phyloP scores from a whole-genome alignment of 1,139 yeast species.

The Scheffersomyces cryptocercus region DNA sequence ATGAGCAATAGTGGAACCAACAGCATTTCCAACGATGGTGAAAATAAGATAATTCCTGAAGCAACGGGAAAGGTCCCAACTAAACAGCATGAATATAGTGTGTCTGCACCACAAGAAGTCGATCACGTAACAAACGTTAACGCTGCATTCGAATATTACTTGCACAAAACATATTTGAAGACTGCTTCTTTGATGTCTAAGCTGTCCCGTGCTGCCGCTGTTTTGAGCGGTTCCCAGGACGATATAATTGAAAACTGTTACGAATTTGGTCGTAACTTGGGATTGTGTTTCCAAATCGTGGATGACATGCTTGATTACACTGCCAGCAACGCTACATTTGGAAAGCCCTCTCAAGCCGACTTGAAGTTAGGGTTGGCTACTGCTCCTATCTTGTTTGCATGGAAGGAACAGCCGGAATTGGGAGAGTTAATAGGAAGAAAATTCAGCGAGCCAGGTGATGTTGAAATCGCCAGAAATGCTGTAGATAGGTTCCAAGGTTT shows the following conservation, averaged over 20 bases:
- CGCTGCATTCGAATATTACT: slow-evolving; percentile 91
- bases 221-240: slow-evolving; percentile 80
- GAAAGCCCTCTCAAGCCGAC: slow-evolving; percentile 97
- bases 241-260: slow-evolving; percentile 80
- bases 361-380: slow-evolving; percentile 92
- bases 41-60: slow-evolving; percentile 52
- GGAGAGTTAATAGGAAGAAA: slow-evolving; percentile 84
- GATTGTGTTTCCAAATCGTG: slow-evolving; percentile 92
- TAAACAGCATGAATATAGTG: slow-evolving; percentile 60
- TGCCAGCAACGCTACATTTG: slow-evolving; percentile 75
- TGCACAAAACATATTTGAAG: slow-evolving; percentile 92
- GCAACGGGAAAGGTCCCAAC: slow-evolving; percentile 68
- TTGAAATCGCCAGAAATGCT: slow-evolving; percentile 72
- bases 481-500: slow-evolving; percentile 77
- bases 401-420: slow-evolving; percentile 83
- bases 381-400: slow-evolving; percentile 93
- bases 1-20: slow-evolving; percentile 46
- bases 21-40: slow-evolving; percentile 51
- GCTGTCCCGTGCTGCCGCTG: slow-evolving; percentile 91
- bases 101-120: slow-evolving; percentile 39
- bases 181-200: slow-evolving; percentile 97
- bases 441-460: slow-evolving; percentile 79
- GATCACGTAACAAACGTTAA: slow-evolving; percentile 71
- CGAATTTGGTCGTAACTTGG: slow-evolving; percentile 88
- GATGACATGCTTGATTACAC: slow-evolving; percentile 97